phyloP scores from a whole-genome alignment of 768 basidiomycete species.

The Tylopilus balloui region DNA sequence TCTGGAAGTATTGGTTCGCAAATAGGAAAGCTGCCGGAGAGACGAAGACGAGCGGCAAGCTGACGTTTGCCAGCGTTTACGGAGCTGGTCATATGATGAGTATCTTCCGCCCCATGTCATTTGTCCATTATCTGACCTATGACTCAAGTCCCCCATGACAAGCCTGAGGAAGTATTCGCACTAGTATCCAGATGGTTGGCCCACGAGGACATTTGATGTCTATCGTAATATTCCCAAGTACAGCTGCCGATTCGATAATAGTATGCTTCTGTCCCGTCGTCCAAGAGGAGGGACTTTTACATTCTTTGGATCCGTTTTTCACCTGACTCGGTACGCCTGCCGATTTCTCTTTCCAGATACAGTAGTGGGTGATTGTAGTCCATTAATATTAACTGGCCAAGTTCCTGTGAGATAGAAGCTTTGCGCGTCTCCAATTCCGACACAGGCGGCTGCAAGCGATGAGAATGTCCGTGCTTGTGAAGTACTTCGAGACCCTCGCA shows the following conservation, averaged over 20 bases:
- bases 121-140: slow-evolving; percentile 16
- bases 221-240: neutral
- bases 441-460: slow-evolving; percentile 57
- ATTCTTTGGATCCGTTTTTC: neutral
- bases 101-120: slow-evolving; percentile 9
- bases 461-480: slow-evolving; percentile 51
- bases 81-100: slow-evolving; percentile 77
- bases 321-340: neutral
- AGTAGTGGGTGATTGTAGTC: neutral
- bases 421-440: slow-evolving; percentile 40
- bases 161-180: slow-evolving; percentile 56
- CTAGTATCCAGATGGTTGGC: slow-evolving; percentile 67
- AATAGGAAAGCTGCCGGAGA: slow-evolving; percentile 51
- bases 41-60: slow-evolving; percentile 48
- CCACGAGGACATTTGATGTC: slow-evolving; percentile 34
- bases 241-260: neutral
- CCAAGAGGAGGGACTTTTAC: neutral
- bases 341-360: neutral
- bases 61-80: slow-evolving; percentile 62
- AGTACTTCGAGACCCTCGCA: neutral
- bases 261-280: neutral
- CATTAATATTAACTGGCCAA: too few species aligned
- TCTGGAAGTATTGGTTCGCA: slow-evolving; percentile 52
- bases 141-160: slow-evolving; percentile 60
- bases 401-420: too few species aligned